phyloP scores from a whole-genome alignment of 1,284 basidiomycete genomes.

The Austroboletus rostrupii region DNA sequence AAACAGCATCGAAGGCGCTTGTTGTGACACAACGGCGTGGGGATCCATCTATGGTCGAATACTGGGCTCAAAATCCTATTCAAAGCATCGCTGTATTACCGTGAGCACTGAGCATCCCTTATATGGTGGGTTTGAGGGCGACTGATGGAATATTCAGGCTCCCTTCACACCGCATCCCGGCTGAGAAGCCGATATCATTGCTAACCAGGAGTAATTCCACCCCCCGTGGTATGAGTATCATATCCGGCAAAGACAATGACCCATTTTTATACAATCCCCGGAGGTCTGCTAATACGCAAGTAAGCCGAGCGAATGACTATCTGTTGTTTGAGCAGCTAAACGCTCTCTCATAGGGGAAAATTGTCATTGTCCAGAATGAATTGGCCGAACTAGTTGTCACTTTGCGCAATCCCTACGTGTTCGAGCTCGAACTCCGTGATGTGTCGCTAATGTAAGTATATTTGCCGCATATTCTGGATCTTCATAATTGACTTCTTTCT shows the following conservation, averaged over 20 bases:
- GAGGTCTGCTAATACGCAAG: constrained; percentile 55
- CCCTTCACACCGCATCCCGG: constrained; percentile 65
- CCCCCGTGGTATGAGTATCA: constrained; percentile 38
- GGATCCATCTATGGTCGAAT: constrained; percentile 64
- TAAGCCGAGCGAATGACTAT: constrained; percentile 29
- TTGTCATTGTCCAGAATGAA: constrained; percentile 81
- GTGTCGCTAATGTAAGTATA: constrained; percentile 70
- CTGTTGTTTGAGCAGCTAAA: constrained; percentile 6
- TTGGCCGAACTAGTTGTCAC: constrained; percentile 77
- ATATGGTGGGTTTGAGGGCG: constrained; percentile 1
- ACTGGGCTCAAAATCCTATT: constrained; percentile 81
- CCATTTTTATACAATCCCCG: constrained; percentile 89
- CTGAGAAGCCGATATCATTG: constrained; percentile 66
- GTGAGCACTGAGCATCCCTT: constrained; percentile 42
- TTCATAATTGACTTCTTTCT: constrained; percentile 8
- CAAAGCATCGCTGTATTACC: constrained; percentile 74
- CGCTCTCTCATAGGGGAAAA: constrained; percentile 43
- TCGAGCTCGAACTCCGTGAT: constrained; percentile 83
- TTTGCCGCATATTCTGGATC: neutral
- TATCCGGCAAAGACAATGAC: constrained; percentile 58
- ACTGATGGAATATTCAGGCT: constrained; percentile 43
- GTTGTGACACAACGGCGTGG: constrained; percentile 74
- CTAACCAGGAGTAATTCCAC: constrained; percentile 40
- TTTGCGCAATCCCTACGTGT: constrained; percentile 87
- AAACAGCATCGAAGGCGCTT: constrained; percentile 65